These are phyloP conservation scores for Helotiales sp. DNA, from an alignment of 2,329 filamentous ascomycete species.

Conservation along the genomic window DNA sequence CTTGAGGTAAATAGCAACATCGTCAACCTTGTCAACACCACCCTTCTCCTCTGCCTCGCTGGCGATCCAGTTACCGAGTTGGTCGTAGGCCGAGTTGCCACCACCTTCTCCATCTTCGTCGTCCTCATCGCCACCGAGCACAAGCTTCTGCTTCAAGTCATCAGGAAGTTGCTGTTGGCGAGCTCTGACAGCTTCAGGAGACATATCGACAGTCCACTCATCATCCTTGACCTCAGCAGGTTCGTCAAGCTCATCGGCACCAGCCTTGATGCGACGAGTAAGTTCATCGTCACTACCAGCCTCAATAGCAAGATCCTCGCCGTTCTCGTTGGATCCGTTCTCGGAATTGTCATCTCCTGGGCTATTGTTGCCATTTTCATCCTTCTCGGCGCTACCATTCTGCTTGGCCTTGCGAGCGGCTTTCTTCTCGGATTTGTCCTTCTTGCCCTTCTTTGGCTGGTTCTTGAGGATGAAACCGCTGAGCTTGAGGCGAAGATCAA, in stretches of 20 bases:
- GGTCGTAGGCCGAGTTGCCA: constrained; percentile 78
- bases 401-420: constrained; percentile 85
- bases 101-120: constrained; percentile 78
- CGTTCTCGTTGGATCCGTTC: constrained; percentile 50
- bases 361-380: constrained; percentile 55
- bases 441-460: constrained; percentile 90
- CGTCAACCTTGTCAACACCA: constrained; percentile 75
- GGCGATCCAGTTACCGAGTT: constrained; percentile 90
- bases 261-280: constrained; percentile 69
- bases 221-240: constrained; percentile 73
- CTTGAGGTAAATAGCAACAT: constrained; percentile 92
- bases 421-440: constrained; percentile 91
- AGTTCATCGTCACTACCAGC: constrained; percentile 90
- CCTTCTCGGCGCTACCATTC: constrained; percentile 53
- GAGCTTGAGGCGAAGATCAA: constrained; percentile 92
- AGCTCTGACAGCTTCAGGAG: constrained; percentile 90
- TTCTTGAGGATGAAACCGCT: constrained; percentile 98
- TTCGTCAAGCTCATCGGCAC: constrained; percentile 71
- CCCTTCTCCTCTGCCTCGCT: constrained; percentile 70
- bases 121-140: constrained; percentile 75
- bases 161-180: constrained; percentile 91
- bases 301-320: constrained; percentile 55
- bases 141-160: constrained; percentile 91
- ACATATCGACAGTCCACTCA: constrained; percentile 96
- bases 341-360: constrained; percentile 68